Base-by-base conservation (phyloP, 768 basidiomycete species). In the Amanita molliuscula region DNA sequence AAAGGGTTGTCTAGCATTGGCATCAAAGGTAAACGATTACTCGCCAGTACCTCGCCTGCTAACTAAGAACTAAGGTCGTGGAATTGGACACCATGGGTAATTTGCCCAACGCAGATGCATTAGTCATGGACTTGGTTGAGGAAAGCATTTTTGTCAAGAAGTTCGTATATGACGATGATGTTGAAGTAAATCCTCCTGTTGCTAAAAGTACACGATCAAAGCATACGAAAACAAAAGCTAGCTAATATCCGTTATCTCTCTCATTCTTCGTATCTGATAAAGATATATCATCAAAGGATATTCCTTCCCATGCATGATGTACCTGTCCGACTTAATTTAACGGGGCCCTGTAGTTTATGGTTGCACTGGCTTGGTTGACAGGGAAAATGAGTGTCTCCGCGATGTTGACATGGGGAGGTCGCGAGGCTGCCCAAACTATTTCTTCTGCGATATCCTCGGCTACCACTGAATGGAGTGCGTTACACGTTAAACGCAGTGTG, bases 401-500 rank as follows among this genome's bases (percentile, higher is more conserved):
- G 37, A 97, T 75, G 62, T 97, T 93, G 40, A 97, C 89, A 60
- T 95, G 94, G 35, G 88, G 74, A 9, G 94, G 94, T 36, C 94
- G 82, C 9, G 87, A 76, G 16, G 96, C 95, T 11, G 83, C 83
- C 95, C 95, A 99, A 16, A 95, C 92, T 59, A 99, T 94, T 66
- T 98, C 93, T 63, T 99, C 96, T 1, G 96, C 96, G 41, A 97
- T 85, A 61, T 97, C 93, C 53, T 84, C 75, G 6, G 84, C 81
- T 5, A 77, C 75, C 64, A 95, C 88, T 93, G 59, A 28, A 59
- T 53, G 38, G 48, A 53, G 26, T 36, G 36, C 6, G 33, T 55
- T 40, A 23, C 15, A 52, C n/a, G n/a, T 15, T 25, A 45, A 51
- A 48, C 20, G 28, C 48, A 25, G 15, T n/a, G 35, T 13, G 33